phyloP scores from a whole-genome alignment of 352 stramenopile species.

The Thraustochytrium sp. region DNA sequence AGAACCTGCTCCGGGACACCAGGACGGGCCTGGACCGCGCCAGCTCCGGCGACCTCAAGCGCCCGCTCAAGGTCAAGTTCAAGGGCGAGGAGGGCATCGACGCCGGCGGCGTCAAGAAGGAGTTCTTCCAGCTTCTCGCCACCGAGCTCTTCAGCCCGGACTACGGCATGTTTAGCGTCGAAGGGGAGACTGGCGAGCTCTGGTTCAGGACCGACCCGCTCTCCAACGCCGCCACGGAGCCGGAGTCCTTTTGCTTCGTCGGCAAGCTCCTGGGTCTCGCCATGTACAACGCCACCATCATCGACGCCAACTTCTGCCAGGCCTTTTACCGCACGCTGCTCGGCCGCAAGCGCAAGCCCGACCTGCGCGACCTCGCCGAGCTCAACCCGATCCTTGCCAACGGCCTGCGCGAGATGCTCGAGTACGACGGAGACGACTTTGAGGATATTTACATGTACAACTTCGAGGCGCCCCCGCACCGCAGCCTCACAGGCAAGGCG shows the following conservation, averaged over 20 bases:
- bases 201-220: slow-evolving; percentile 28
- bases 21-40: background rate
- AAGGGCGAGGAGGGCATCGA: slow-evolving; percentile 73
- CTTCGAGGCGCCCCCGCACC: slow-evolving; percentile 55
- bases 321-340: slow-evolving; percentile 72
- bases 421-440: slow-evolving; percentile 65
- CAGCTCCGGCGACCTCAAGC: slow-evolving; percentile 21
- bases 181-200: background rate
- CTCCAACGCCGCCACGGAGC: background rate
- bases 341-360: slow-evolving; percentile 21
- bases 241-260: slow-evolving; percentile 39
- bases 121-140: slow-evolving; percentile 75
- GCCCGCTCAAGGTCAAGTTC: slow-evolving; percentile 58
- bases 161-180: slow-evolving; percentile 62
- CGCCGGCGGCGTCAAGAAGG: slow-evolving; percentile 71
- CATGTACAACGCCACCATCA: slow-evolving; percentile 72
- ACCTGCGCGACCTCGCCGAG: slow-evolving; percentile 49
- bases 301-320: slow-evolving; percentile 68
- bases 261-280: slow-evolving; percentile 69
- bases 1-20: background rate
- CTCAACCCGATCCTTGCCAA: slow-evolving; percentile 53
- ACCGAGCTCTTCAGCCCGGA: slow-evolving; percentile 67
- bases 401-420: slow-evolving; percentile 64
- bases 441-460: slow-evolving; percentile 69
- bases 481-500: slow-evolving; percentile 21